A percentile compares a stretch with the other conserved stretches of the same genome.
Evolutionary conservation across 2,329 filamentous ascomycete species (phyloP).

Genomic region (Sporothrix brunneoviolacea): DNA sequence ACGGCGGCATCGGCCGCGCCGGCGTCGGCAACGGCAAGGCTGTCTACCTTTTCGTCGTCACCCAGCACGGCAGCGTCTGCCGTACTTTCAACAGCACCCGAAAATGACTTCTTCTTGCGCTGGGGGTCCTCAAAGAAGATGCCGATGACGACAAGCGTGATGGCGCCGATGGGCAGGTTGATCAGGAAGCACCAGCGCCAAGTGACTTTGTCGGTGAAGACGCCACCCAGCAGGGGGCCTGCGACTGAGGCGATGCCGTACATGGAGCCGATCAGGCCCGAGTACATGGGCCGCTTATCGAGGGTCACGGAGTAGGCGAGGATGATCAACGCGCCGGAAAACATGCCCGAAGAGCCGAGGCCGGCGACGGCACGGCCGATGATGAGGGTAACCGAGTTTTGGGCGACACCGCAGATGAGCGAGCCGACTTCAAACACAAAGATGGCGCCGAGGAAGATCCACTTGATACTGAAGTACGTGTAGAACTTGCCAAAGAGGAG

Average conservation of each 20-base stretch:
- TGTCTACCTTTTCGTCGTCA: too few species aligned
- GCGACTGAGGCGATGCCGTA: slow-evolving; percentile 32
- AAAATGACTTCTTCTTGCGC: slow-evolving; percentile 2
- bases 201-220: slow-evolving; percentile 23
- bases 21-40: background rate
- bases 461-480: slow-evolving; percentile 31
- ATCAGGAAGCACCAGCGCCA: slow-evolving; percentile 30
- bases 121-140: slow-evolving; percentile 18
- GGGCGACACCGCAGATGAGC: slow-evolving; percentile 26
- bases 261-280: slow-evolving; percentile 33
- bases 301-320: slow-evolving; percentile 24
- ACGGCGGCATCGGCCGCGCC: background rate
- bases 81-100: too few species aligned
- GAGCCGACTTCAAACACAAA: slow-evolving; percentile 32
- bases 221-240: slow-evolving; percentile 22
- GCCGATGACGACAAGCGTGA: slow-evolving; percentile 20
- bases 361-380: slow-evolving; percentile 21
- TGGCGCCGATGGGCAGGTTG: slow-evolving; percentile 27
- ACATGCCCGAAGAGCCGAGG: slow-evolving; percentile 31
- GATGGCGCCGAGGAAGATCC: slow-evolving; percentile 27
- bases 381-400: slow-evolving; percentile 20
- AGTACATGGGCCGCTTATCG: slow-evolving; percentile 18
- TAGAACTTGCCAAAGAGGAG: slow-evolving; percentile 30
- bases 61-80: too few species aligned
- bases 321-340: slow-evolving; percentile 32